Evolutionary conservation across 495 filamentous ascomycete genomes (phyloP), one percentile per base, ranked within the genome.

Genomic region (Annulohypoxylon maeteangense): DNA sequence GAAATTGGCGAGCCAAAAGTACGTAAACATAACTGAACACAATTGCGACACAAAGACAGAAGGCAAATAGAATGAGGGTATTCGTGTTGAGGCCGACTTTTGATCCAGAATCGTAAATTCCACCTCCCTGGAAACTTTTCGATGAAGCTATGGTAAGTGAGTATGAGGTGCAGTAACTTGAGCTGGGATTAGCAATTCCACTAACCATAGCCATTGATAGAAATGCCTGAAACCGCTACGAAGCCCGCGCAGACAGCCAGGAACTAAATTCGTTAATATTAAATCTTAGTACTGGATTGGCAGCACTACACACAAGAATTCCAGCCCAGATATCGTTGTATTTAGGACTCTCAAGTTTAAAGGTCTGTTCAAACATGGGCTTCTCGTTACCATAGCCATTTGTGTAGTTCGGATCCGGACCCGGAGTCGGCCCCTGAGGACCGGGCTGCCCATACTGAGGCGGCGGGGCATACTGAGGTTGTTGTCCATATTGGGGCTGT

Each of bases 261-360:
- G 72, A 97, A 88, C 88, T 90, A 38, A 2, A 38, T 36, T 34
- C 32, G 31, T 66, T 16, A 69, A 51, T 38, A 59, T 7, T 10
- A 20, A 48, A 7, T 7, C 12, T 25, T 18, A 2, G 18, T 4
- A n/a, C 25, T 55, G 0, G 12, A 16, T 14, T 29, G 27, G 50
- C 16, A 1, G 18, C 69, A 65, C 34, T 48, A 82, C 83, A 12
- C 78, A 91, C 88, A 72, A 97, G 79, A 51, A 96, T 80, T 16
- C 90, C 92, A 4, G 93, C 93, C 94, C 93, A 97, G 5, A 93
- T 58, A 74, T 97, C 94, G 72, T 97, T 91, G 77, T 85, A 97
- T 74, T 95, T 96, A 11, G 94, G 94, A 62, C 88, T 88, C 61
- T 92, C 86, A 38, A 97, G 75, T 78, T 88, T 89, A 81, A 97